These are phyloP conservation scores for Brassica hybrid DNA, from an alignment of 441 rosid species.

Conservation along the genomic window DNA sequence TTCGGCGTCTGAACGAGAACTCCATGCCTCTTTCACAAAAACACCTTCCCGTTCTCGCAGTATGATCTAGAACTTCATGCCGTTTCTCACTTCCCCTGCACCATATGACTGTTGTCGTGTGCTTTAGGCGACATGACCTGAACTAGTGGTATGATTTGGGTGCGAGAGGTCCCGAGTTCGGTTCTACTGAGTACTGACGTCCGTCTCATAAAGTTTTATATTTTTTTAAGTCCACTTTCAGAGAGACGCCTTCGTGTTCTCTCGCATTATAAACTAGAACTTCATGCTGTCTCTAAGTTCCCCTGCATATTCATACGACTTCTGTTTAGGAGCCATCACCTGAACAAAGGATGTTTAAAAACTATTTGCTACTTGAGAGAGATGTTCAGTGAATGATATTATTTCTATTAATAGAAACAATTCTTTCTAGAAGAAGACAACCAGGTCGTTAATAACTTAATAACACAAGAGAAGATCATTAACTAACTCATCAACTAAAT, in stretches of 20 bases:
- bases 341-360: not conserved
- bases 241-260: not conserved
- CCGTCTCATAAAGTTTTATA: too few relatives aligned
- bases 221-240: not conserved
- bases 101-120: too few relatives aligned
- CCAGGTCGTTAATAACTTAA: not conserved
- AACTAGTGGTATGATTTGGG: constrained; percentile 78
- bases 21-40: too few relatives aligned
- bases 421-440: not conserved
- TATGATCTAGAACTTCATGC: too few relatives aligned
- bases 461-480: constrained; percentile 48
- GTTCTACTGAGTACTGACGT: too few relatives aligned
- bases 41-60: too few relatives aligned
- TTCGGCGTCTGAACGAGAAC: too few relatives aligned
- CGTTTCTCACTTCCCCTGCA: too few relatives aligned
- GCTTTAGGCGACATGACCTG: constrained; percentile 22
- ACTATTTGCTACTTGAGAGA: not conserved
- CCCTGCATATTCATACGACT: not conserved
- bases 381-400: not conserved
- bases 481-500: constrained; percentile 76
- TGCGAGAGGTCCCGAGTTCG: constrained; percentile 79
- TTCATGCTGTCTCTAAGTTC: not conserved
- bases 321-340: not conserved
- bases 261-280: not conserved
- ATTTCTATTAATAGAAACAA: constrained; percentile 10